Base-by-base conservation (phyloP, 1,284 basidiomycete species). In the Ceratobasidium sp. region DNA sequence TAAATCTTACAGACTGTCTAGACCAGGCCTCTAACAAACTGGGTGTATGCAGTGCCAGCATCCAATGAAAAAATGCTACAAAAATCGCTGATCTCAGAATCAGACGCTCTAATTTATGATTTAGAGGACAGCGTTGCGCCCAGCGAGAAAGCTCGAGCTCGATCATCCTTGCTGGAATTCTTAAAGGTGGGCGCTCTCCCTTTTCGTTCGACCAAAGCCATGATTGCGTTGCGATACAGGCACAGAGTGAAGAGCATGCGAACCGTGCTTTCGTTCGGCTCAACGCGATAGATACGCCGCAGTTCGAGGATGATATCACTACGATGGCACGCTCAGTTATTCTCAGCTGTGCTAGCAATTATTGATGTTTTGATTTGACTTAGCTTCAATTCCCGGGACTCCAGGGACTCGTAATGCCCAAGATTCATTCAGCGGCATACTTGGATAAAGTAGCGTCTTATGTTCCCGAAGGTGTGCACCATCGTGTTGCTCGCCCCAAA, bases 31-130 rank as follows among this genome's bases (percentile, higher is more conserved):
- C 14, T 59, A 23, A 57, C 16, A 18, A 30, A 9, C 32, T 38
- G 35, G 43, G 8, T 32, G 30, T 49, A 63, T 58, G 13, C 78
- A 89, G 89, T 95, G 0, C 93, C 93, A 14, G 85, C 89, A 9
- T 91, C 93, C 0, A 91, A 90, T 26, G 88, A 91, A 55, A 86
- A 88, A 61, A 94, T 94, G 91, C 87, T 95, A 21, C 84, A 90
- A 78, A 95, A 95, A 79, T 93, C 92, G 0, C 83, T 91, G 46
- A 80, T 78, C 9, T 85, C 85, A 11, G 79, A 81, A 0, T 90
- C 93, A 0, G 93, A 95, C 77, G 85, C 90, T 41, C 84, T 95
- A 38, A 89, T 93, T n/a, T 95, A 94, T 78, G 93, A 95, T 82
- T 84, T 95, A 21, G 93, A 95, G 79, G 93, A 95, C 79, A 92